Evolutionary conservation across 2,329 filamentous ascomycete species (phyloP), one percentile per base, ranked within the genome.

Genomic region (Diplodia scrobiculata): DNA sequence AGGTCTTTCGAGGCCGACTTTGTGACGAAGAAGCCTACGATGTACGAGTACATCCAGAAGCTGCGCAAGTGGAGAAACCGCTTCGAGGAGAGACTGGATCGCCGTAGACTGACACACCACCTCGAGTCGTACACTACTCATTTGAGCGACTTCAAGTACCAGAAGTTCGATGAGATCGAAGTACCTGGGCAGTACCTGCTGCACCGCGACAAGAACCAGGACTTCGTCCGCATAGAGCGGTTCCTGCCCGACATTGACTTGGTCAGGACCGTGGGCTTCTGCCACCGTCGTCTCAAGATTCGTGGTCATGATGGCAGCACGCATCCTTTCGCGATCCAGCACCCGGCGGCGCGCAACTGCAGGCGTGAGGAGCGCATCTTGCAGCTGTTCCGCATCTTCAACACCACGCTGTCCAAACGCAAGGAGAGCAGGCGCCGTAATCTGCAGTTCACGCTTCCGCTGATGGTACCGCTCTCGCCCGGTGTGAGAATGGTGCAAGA

Each of bases 31-130:
- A 97, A 97, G 78, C 96, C 95, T 2, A 98, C 93, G 1, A 97
- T 99, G 92, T 90, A 91, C 75, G 93, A 97, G 76, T 99, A 99
- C 81, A 98, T 99, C 68, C 92, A 97, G 77, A 98, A 97, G 78
- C 83, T 99, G 63, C 90, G 95, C 53, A 90, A 89, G 71, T 99
- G 95, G 95, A 88, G 96, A 63, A 95, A 97, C 79, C 95, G 97
- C 76, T 97, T 99, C 72, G 95, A 98, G 76, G 93, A 98, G 81
- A 96, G 96, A 78, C 87, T 99, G 58, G 95, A 99, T 76, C 89
- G 93, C 21, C 87, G 95, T 60, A 83, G 88, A 47, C 85, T 88
- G 29, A 87, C 84, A 50, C 86, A 89, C 62, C 89, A 90, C 59
- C 83, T 99, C 10, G 95, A 99, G 77, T 84, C 84, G 32, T 96